Conservation (phyloP, 768 basidiomycete species). For the Lactarius deliciosus region DNA sequence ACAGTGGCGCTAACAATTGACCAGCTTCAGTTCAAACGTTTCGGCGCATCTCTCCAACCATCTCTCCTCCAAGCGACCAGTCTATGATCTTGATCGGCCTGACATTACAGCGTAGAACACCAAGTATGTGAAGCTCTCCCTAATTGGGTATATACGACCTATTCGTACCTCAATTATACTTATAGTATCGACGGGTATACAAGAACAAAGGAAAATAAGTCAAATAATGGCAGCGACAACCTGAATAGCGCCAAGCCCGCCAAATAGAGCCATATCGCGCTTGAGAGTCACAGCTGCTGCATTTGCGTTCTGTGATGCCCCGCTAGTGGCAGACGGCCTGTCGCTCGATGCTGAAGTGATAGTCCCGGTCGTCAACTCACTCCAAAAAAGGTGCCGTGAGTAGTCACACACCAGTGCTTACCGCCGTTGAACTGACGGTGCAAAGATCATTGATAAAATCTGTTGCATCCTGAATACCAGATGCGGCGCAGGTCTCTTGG, state of each 20-base stretch:
- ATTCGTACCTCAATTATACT: constrained; percentile 2
- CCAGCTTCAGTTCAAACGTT: no score
- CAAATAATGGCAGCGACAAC: background rate
- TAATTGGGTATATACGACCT: background rate
- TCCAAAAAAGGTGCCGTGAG: background rate
- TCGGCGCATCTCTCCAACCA: no score
- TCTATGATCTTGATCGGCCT: no score
- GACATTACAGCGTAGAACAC: background rate
- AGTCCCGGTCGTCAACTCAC: background rate
- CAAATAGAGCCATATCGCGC: background rate
- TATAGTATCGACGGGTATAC: background rate
- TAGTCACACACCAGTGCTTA: background rate
- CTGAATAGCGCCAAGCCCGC: background rate
- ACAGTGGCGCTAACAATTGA: no score
- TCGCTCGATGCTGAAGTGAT: background rate
- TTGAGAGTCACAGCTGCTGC: background rate
- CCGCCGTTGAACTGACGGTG: background rate
- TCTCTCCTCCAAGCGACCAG: no score
- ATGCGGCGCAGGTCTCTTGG: background rate
- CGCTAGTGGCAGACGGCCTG: background rate
- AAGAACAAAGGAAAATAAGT: no score
- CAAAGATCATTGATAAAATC: background rate
- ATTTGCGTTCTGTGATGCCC: background rate
- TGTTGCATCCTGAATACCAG: background rate
- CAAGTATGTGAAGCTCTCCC: background rate